Percentiles rank a stretch among this genome's conserved stretches.
Evolutionary conservation across 164 flowering plant species (phyloP).

Genomic region (Protea cynaroides): DNA sequence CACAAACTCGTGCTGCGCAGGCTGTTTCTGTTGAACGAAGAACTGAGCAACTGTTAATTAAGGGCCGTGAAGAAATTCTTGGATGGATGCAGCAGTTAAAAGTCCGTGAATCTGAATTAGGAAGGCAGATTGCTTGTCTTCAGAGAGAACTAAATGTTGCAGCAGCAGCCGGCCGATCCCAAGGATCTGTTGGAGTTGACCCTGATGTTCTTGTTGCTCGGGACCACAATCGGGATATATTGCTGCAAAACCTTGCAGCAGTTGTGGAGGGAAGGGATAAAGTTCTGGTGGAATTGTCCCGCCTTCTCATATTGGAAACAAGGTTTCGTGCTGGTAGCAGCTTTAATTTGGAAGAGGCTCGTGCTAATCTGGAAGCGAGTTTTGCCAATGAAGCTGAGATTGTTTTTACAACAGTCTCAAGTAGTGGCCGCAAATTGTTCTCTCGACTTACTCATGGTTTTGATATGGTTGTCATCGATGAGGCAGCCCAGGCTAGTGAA

Average conservation of each 20-base stretch:
- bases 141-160: conserved; percentile 72
- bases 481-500: conserved; percentile 99
- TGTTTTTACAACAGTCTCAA: conserved; percentile 92
- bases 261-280: conserved; percentile 87
- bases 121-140: conserved; percentile 64
- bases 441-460: conserved; percentile 97
- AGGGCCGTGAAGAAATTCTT: conserved; percentile 61
- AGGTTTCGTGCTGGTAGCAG: conserved; percentile 54
- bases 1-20: conserved; percentile 95
- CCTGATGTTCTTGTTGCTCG: conserved; percentile 85
- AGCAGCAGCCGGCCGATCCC: conserved; percentile 74
- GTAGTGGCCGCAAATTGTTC: conserved; percentile 91
- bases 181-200: conserved; percentile 96
- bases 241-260: conserved; percentile 80
- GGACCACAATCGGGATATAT: conserved; percentile 72
- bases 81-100: conserved; percentile 74
- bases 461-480: conserved; percentile 98
- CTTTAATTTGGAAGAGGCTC: conserved; percentile 84
- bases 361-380: conserved; percentile 94
- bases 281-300: conserved; percentile 80
- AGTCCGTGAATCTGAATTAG: conserved; percentile 54
- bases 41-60: conserved; percentile 76
- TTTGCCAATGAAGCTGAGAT: conserved; percentile 98
- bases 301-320: conserved; percentile 68
- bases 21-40: conserved; percentile 98